Base-by-base conservation (phyloP, 139 green algal genomes). In the Coelastrella sp. region DNA sequence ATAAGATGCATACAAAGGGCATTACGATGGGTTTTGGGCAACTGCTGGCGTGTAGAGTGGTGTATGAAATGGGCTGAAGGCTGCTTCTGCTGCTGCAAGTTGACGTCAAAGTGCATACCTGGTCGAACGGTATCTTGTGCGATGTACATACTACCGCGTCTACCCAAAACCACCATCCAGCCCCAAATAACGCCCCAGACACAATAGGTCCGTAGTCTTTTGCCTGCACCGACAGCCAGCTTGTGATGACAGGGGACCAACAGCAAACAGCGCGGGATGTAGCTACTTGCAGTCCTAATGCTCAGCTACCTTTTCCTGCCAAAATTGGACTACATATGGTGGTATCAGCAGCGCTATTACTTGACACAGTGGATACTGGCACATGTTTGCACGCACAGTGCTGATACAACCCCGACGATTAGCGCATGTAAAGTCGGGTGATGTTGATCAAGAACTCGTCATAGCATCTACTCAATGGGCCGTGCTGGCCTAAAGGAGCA, bases 111-210 rank as follows among this genome's bases (percentile, higher is more conserved):
- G 19, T 83, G 14, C n/a, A 24, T 83, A 95, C 95, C 92, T 95
- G 95, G n/a, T 96, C 87, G 85, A 98, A 97, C 7, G 94, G 94
- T 1, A 98, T 90, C 25, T 95, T 96, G n/a, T 84, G 74, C 10
- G 78, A 59, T 60, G 74, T 94, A 58, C 88, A 91, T 1, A 95
- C 91, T 0, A 97, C 94, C 0, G 96, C 95, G 87, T 99, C 97
- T 7, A 97, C 93, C 94, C 95, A 99, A 63, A 99, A 96, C 95
- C 96, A 99, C 95, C 96, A 98, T 3, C 93, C 96, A 24, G 92
- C 93, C 0, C 95, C 96, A 88, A 98, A 98, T 0, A 98, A 81
- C 1, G 93, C 96, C 1, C 96, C 96, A 0, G 94, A 92, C 22
- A 92, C 63, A 6, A 93, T 90, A 12, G 95, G 92, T 4, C 95